phyloP scores from a whole-genome alignment of 169 alveolate species.

The Eimeria sp. region DNA sequence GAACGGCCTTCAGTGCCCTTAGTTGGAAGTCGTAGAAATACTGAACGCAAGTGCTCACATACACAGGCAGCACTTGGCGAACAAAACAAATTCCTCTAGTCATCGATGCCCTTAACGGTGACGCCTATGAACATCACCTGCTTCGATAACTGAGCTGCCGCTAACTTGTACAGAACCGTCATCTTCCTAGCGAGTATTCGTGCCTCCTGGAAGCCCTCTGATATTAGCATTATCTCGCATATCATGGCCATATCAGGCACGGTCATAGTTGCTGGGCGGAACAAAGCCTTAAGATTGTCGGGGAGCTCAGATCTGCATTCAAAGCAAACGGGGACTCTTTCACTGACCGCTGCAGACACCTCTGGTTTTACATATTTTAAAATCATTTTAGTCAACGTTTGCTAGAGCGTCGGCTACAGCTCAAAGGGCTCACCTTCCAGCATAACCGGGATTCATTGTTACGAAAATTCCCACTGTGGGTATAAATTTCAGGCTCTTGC shows the following conservation, averaged over 20 bases:
- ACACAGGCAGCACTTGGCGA: neutral
- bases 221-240: conserved; percentile 99
- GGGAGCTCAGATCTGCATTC: conserved; percentile 97
- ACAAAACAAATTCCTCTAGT: neutral
- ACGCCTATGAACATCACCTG: conserved; percentile 87
- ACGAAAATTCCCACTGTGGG: conserved; percentile 90
- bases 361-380: neutral
- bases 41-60: conserved; percentile 13
- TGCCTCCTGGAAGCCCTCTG: conserved; percentile 97
- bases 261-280: conserved; percentile 99
- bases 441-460: conserved; percentile 99
- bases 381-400: neutral
- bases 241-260: conserved; percentile 98
- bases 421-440: conserved; percentile 94
- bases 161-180: conserved; percentile 96
- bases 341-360: neutral
- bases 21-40: conserved; percentile 98
- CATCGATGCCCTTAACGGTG: neutral
- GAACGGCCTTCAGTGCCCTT: conserved; percentile 97
- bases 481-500: conserved; percentile 88
- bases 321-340: neutral
- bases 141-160: conserved; percentile 94
- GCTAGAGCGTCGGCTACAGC: neutral
- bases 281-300: conserved; percentile 98
- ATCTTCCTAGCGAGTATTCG: conserved; percentile 96